Conservation (phyloP, 164 flowering plant genomes). For the Stephania japonica region DNA sequence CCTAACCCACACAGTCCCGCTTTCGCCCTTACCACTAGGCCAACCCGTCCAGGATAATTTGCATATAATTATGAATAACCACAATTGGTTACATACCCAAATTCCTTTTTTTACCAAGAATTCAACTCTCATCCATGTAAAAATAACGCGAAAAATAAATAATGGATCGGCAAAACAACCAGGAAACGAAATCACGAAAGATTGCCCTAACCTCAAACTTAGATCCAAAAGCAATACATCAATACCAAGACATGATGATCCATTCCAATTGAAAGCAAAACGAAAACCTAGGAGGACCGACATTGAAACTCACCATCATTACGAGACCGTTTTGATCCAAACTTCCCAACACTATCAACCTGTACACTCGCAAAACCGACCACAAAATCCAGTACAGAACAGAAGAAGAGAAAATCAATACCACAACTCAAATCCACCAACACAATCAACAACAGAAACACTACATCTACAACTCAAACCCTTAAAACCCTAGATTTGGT, state of each 20-base stretch:
- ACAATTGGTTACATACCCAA: too few species aligned
- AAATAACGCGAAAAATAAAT: neutral
- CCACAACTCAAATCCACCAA: neutral
- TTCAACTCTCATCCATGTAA: neutral
- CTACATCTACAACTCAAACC: neutral
- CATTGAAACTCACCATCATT: slow-evolving; percentile 26
- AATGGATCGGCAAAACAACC: neutral
- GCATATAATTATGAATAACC: too few species aligned
- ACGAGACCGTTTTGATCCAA: slow-evolving; percentile 36
- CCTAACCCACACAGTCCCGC: too few species aligned
- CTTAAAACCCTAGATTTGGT: neutral
- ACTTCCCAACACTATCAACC: slow-evolving; percentile 29
- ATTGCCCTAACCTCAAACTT: neutral
- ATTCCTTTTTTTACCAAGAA: too few species aligned
- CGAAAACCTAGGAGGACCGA: neutral
- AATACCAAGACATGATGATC: too few species aligned
- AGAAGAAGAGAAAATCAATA: neutral
- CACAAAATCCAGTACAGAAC: slow-evolving; percentile 1
- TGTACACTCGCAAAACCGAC: slow-evolving; percentile 4
- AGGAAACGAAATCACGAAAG: neutral
- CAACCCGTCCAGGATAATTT: too few species aligned
- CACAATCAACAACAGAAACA: neutral
- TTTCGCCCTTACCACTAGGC: too few species aligned
- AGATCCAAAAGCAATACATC: neutral
- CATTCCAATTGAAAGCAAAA: too few species aligned